Evolutionary conservation across 2,329 filamentous ascomycete genomes (phyloP).

Genomic region (Colletotrichum camelliae): DNA sequence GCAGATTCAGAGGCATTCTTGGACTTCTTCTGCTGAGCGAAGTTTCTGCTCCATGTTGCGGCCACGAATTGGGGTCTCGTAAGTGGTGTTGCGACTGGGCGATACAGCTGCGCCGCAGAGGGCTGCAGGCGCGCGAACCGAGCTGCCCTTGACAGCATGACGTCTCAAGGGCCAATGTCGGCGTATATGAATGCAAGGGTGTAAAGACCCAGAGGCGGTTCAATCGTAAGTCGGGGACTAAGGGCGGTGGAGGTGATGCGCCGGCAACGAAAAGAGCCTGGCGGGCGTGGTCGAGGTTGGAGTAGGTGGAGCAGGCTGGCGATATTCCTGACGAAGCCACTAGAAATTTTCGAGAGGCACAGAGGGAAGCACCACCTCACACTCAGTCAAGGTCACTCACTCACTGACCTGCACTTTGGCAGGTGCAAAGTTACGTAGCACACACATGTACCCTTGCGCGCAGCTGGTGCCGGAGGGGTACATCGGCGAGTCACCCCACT

Average conservation of each 20-base stretch:
- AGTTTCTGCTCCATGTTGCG: slow-evolving; percentile 20
- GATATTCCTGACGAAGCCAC: slow-evolving; percentile 20
- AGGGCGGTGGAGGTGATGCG: neutral
- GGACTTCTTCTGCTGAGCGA: slow-evolving; percentile 18
- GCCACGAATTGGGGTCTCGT: slow-evolving; percentile 12
- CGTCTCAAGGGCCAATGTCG: slow-evolving; percentile 11
- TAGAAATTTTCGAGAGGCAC: slow-evolving; percentile 17
- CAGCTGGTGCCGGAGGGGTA: neutral
- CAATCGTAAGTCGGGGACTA: neutral
- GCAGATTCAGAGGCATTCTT: neutral
- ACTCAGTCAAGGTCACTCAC: neutral
- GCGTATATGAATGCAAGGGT: neutral
- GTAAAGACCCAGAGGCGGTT: neutral
- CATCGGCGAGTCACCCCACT: neutral
- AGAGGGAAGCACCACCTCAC: slow-evolving; percentile 4
- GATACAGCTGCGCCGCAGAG: slow-evolving; percentile 20
- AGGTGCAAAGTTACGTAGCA: neutral
- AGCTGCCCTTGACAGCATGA: slow-evolving; percentile 27
- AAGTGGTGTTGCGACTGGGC: slow-evolving; percentile 18
- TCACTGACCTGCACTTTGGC: neutral
- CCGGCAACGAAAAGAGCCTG: neutral
- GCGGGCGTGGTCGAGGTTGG: neutral
- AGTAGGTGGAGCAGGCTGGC: slow-evolving; percentile 5
- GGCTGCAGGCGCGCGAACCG: slow-evolving; percentile 24
- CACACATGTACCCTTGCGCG: neutral